Conservation (phyloP, 2,329 filamentous ascomycete species). For the Cercospora citrullina region DNA sequence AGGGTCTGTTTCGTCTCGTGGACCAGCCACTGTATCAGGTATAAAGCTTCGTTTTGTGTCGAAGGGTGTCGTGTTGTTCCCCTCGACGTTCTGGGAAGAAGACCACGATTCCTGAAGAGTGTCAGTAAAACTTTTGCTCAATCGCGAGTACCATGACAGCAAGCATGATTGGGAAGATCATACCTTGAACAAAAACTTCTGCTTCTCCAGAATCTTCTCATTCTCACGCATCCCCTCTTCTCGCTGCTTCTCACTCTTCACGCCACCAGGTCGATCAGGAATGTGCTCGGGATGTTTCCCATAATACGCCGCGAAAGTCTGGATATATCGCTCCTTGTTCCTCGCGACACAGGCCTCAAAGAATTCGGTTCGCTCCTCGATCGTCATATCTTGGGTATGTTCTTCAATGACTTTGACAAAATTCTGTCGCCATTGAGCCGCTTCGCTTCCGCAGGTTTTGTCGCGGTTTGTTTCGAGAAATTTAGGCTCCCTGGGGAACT, state of each 20-base stretch:
- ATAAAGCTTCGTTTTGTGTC: neutral
- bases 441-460: conserved; percentile 12
- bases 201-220: neutral
- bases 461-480: conserved; percentile 1
- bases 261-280: conserved; percentile 15
- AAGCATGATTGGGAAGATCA: neutral
- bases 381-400: conserved; percentile 8
- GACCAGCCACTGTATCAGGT: neutral
- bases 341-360: conserved; percentile 8
- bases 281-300: conserved; percentile 13
- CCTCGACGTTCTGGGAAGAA: neutral
- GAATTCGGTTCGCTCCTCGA: conserved; percentile 12
- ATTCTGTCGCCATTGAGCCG: conserved; percentile 4
- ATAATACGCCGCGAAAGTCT: conserved; percentile 12
- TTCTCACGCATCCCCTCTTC: conserved; percentile 1
- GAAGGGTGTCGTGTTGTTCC: neutral
- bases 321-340: conserved; percentile 7
- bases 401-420: conserved; percentile 13
- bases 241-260: conserved; percentile 7
- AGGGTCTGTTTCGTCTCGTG: neutral
- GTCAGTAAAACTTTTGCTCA: neutral
- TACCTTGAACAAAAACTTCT: neutral
- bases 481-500: conserved; percentile 7
- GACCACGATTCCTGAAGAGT: neutral
- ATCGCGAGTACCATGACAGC: too few species aligned